Evolutionary conservation across 805 yeast species (phyloP), one percentile per base, ranked within the genome.

Genomic region (Sugiyamaella lignohabitans): DNA sequence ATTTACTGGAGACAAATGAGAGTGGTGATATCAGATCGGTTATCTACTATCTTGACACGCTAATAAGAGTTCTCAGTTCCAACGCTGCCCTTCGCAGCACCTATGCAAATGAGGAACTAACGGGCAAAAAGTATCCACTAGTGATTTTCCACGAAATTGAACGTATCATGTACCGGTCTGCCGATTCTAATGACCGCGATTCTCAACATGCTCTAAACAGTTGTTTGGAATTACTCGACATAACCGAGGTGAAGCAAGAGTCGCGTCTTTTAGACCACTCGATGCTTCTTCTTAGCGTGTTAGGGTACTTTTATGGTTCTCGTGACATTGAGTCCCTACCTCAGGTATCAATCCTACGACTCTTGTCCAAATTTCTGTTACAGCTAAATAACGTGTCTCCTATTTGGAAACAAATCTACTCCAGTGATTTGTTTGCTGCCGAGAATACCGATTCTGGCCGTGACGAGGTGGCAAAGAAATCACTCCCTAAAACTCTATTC

Each of bases 351-450:
- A 17, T 46, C 3, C 8, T 48, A 8, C 17, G 17, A n/a, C 34
- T 48, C 14, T 29, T 48, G 34, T 40, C 45, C 16, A 44, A 48
- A 19, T 24, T 16, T 17, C 18, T 45, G 4, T 21, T 40, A 3
- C 10, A 40, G 24, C 16, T 40, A 27, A 43, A 32, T 22, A 3
- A 16, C 2, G 17, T 24, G n/a, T 38, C 47, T 4, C 47, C 47
- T 6, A 22, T 37, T 5, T 44, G 47, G 47, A 40, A 40, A 10
- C 24, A 18, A 14, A n/a, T 35, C 3, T 44, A 21, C n/a, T 23
- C 81, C 41, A 79, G 81, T 6, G 79, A 77, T 0, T 69, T 80
- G 46, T 80, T 72, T 51, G 71, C 51, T 14, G 35, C 5, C 14
- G 45, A 40, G 11, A 38, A 20, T 14, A 11, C 36, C 8, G 17